These are phyloP conservation scores for Picea engelmannii DNA, from an alignment of 83 land plant species.

Conservation along the genomic window DNA sequence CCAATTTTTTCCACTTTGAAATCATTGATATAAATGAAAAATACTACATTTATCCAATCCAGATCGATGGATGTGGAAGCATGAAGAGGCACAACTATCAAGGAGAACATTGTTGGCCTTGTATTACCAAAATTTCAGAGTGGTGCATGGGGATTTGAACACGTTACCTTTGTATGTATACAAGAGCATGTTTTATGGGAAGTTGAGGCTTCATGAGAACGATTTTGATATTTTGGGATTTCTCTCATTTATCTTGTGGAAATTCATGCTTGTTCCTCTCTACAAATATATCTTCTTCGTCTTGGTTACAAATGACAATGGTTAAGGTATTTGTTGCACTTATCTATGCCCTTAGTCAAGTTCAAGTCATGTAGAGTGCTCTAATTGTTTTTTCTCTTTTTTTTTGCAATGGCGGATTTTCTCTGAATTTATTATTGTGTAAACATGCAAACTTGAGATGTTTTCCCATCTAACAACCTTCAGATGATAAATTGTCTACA, in stretches of 20 bases:
- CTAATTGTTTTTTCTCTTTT: not conserved
- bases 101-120: not conserved
- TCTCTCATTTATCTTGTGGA: conserved; percentile 39
- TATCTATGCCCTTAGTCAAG: not conserved
- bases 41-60: too few species aligned
- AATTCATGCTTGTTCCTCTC: conserved; percentile 35
- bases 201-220: conserved; percentile 3
- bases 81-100: too few species aligned
- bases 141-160: conserved; percentile 36
- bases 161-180: conserved; percentile 41
- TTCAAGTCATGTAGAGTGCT: not conserved
- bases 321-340: conserved; percentile 28
- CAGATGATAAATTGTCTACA: conserved; percentile 65
- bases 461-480: conserved; percentile 57
- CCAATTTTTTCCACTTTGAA: too few species aligned
- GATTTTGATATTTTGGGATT: conserved; percentile 34
- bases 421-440: conserved; percentile 70
- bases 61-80: too few species aligned
- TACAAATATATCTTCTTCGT: conserved; percentile 33
- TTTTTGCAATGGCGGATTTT: conserved; percentile 53
- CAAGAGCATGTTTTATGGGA: conserved; percentile 13
- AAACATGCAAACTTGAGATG: conserved; percentile 61
- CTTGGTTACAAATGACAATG: conserved; percentile 39
- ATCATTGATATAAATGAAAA: too few species aligned
- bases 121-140: conserved; percentile 30